These are phyloP conservation scores for Penstemon eatonii DNA, from an alignment of 257 asterid species.

Conservation along the genomic window DNA sequence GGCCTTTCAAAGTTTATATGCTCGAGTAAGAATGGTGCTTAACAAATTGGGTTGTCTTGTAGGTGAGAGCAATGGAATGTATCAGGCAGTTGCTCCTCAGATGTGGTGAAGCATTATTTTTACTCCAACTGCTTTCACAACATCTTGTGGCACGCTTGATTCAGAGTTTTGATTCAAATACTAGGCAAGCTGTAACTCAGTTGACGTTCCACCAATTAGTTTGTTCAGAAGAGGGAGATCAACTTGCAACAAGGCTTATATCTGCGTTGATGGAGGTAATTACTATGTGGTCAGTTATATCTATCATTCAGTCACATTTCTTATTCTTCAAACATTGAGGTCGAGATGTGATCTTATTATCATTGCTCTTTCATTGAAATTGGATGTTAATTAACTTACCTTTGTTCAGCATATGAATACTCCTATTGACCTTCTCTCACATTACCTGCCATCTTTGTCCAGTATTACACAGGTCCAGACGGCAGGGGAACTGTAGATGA, in stretches of 20 bases:
- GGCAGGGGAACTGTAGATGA: conserved; percentile 99
- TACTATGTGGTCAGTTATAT: conserved; percentile 18
- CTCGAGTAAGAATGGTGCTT: conserved; percentile 25
- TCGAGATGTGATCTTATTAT: neutral
- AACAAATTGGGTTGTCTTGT: conserved; percentile 30
- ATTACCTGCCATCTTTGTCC: conserved; percentile 40
- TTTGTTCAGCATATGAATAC: conserved; percentile 23
- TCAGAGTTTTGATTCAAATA: conserved; percentile 68
- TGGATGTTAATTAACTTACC: conserved; percentile 18
- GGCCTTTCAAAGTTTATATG: conserved; percentile 29
- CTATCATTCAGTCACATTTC: conserved; percentile 10
- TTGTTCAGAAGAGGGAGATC: conserved; percentile 88
- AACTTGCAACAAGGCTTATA: conserved; percentile 77
- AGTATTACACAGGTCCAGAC: conserved; percentile 95
- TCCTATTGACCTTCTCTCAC: conserved; percentile 34
- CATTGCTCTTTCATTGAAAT: neutral
- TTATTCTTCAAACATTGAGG: conserved; percentile 12
- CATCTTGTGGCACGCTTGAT: conserved; percentile 74
- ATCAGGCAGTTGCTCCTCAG: conserved; percentile 92
- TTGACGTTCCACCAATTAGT: conserved; percentile 87
- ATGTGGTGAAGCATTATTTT: conserved; percentile 83
- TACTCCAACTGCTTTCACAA: conserved; percentile 85
- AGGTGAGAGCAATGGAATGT: conserved; percentile 99
- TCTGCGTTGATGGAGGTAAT: conserved; percentile 94
- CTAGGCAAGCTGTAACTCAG: conserved; percentile 65